Percentiles rank a stretch among this genome's conserved stretches.
These are phyloP conservation scores for Trypanosoma theileri DNA, from an alignment of 208 protist species.

Conservation along the genomic window DNA sequence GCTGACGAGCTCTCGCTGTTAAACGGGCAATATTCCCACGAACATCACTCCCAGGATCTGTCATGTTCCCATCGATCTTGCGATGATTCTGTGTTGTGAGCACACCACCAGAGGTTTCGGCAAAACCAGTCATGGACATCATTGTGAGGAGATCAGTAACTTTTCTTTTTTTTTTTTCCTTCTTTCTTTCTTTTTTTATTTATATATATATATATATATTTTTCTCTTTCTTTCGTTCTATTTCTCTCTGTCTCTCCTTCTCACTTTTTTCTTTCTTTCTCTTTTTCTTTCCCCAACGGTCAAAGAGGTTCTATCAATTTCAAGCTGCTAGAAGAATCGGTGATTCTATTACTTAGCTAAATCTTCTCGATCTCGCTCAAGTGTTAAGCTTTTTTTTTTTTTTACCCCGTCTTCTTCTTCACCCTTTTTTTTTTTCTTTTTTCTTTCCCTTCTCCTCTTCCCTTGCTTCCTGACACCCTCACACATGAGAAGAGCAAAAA, in stretches of 20 bases:
- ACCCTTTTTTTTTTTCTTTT: slow-evolving; percentile 10
- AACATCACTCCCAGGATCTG: slow-evolving; percentile 38
- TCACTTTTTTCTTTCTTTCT: too few relatives aligned
- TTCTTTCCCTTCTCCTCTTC: slow-evolving; percentile 1
- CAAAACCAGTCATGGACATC: slow-evolving; percentile 20
- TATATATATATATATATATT: too few relatives aligned
- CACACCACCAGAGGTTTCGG: slow-evolving; percentile 11
- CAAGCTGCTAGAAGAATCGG: too few relatives aligned
- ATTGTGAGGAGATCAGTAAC: not conserved
- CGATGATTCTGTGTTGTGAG: slow-evolving; percentile 15
- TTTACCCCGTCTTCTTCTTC: too few relatives aligned
- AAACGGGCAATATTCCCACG: slow-evolving; percentile 64
- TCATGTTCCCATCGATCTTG: not conserved
- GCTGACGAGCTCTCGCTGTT: slow-evolving; percentile 65
- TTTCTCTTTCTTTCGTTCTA: too few relatives aligned
- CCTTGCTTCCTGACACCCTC: slow-evolving; percentile 3
- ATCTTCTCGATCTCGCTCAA: too few relatives aligned
- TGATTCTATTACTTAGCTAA: too few relatives aligned
- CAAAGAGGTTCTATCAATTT: too few relatives aligned
- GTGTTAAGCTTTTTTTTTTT: not conserved
- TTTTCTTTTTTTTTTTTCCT: slow-evolving; percentile 5
- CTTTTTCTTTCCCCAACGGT: too few relatives aligned
- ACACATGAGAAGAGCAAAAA: not conserved
- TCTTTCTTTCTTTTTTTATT: too few relatives aligned
- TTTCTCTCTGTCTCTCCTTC: too few relatives aligned